phyloP scores from a whole-genome alignment of 768 basidiomycete genomes.

The Mycena amicta region DNA sequence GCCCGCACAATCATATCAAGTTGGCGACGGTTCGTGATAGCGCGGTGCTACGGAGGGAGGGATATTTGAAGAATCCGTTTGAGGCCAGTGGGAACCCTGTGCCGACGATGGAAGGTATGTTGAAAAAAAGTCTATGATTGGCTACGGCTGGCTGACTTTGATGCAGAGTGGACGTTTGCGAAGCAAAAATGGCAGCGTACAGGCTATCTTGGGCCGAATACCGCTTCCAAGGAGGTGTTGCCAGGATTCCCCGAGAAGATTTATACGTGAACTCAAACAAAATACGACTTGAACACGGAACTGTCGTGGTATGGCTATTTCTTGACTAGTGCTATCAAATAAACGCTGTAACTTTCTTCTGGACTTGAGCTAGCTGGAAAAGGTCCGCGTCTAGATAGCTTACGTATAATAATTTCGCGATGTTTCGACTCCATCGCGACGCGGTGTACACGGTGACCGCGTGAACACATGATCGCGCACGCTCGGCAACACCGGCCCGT shows the following conservation, averaged over 20 bases:
- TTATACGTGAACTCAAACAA: conserved; percentile 20
- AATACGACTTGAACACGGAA: too few species aligned
- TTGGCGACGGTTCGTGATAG: conserved; percentile 45
- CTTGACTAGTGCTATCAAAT: too few species aligned
- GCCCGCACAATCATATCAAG: conserved; percentile 48
- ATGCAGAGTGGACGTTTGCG: conserved; percentile 45
- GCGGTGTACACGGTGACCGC: too few species aligned
- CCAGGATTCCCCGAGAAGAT: conserved; percentile 23
- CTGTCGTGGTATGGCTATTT: too few species aligned
- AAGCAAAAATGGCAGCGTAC: conserved; percentile 51
- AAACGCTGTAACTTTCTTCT: too few species aligned
- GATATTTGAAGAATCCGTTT: conserved; percentile 48
- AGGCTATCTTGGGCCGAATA: conserved; percentile 12
- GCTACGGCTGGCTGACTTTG: neutral
- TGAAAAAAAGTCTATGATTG: too few species aligned
- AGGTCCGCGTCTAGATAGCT: too few species aligned
- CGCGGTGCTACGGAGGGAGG: conserved; percentile 46
- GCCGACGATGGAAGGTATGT: conserved; percentile 48
- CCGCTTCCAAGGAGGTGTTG: conserved; percentile 17
- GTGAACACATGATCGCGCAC: too few species aligned
- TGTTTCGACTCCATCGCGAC: too few species aligned
- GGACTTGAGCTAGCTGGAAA: too few species aligned
- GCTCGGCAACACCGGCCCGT: too few species aligned
- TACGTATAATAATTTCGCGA: too few species aligned
- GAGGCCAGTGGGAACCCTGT: conserved; percentile 43